Conservation (phyloP, 768 basidiomycete genomes). For the Tylopilus intermedius region DNA sequence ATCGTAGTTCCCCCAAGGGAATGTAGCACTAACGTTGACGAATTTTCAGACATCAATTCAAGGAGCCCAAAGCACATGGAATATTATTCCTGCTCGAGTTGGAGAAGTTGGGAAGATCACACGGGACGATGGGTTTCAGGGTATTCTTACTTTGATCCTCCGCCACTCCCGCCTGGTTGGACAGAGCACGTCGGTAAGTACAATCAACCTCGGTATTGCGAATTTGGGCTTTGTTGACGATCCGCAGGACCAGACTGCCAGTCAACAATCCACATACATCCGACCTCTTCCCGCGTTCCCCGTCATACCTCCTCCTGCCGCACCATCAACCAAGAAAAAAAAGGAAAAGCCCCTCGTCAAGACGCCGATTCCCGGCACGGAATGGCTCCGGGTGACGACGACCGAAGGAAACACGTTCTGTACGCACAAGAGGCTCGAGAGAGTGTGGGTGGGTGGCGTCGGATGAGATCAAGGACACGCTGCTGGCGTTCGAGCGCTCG, state of each 20-base stretch:
- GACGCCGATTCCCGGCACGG: constrained; percentile 77
- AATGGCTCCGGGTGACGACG: constrained; percentile 87
- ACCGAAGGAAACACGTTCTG: constrained; percentile 91
- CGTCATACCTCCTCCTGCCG: constrained; percentile 28
- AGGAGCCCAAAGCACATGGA: constrained; percentile 86
- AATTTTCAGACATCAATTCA: constrained; percentile 70
- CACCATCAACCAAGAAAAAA: constrained; percentile 43
- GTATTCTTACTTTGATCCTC: constrained; percentile 59
- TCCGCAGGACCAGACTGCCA: constrained; percentile 61
- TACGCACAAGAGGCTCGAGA: constrained; percentile 71
- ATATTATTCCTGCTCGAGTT: constrained; percentile 84
- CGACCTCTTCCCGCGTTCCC: constrained; percentile 62
- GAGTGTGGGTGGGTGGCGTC: constrained; percentile 87
- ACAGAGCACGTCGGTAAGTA: constrained; percentile 73
- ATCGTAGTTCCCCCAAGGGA: background rate
- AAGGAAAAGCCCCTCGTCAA: constrained; percentile 89
- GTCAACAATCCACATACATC: constrained; percentile 82
- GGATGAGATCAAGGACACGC: constrained; percentile 74
- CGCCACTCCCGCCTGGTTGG: constrained; percentile 85
- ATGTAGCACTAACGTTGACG: constrained; percentile 8
- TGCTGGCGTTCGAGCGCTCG: constrained; percentile 51
- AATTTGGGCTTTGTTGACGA: background rate
- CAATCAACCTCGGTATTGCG: background rate
- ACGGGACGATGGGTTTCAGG: constrained; percentile 84
- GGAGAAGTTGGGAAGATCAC: constrained; percentile 75